These are phyloP conservation scores for Aspergillus latus DNA, from an alignment of 2,329 filamentous ascomycete genomes.

Conservation along the genomic window DNA sequence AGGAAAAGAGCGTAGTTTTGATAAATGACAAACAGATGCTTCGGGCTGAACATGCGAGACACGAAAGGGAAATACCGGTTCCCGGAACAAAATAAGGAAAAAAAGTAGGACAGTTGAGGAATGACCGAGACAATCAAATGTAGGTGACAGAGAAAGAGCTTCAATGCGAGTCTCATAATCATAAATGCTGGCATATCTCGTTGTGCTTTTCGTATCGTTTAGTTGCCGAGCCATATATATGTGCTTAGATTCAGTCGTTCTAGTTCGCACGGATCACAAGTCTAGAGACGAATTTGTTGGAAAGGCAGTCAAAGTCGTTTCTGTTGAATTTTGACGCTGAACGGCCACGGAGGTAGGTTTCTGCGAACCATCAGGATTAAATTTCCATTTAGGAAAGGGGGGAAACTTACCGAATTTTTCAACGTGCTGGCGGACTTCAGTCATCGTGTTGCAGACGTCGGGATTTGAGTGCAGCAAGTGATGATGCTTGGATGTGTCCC, in stretches of 20 bases:
- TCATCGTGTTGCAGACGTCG: constrained; percentile 93
- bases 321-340: constrained; percentile 81
- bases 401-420: constrained; percentile 78
- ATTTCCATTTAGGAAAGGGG: neutral
- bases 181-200: constrained; percentile 33
- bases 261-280: constrained; percentile 93
- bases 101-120: constrained; percentile 14
- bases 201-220: constrained; percentile 26
- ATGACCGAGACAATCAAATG: constrained; percentile 24
- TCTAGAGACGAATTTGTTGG: constrained; percentile 96
- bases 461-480: constrained; percentile 86
- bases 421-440: constrained; percentile 88
- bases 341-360: constrained; percentile 80
- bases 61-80: constrained; percentile 9
- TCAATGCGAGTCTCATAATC: constrained; percentile 24
- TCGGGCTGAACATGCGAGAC: constrained; percentile 18
- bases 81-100: constrained; percentile 16
- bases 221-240: constrained; percentile 27
- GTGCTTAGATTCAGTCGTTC: constrained; percentile 21
- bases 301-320: constrained; percentile 89
- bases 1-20: constrained; percentile 32
- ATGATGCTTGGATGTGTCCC: constrained; percentile 89
- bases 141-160: constrained; percentile 24
- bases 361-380: constrained; percentile 58
- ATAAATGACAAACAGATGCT: constrained; percentile 28